A percentile compares a stretch with the other conserved stretches of the same genome.
phyloP scores from a whole-genome alignment of 2,329 filamentous ascomycete genomes.

The Cladosporium sp. region DNA sequence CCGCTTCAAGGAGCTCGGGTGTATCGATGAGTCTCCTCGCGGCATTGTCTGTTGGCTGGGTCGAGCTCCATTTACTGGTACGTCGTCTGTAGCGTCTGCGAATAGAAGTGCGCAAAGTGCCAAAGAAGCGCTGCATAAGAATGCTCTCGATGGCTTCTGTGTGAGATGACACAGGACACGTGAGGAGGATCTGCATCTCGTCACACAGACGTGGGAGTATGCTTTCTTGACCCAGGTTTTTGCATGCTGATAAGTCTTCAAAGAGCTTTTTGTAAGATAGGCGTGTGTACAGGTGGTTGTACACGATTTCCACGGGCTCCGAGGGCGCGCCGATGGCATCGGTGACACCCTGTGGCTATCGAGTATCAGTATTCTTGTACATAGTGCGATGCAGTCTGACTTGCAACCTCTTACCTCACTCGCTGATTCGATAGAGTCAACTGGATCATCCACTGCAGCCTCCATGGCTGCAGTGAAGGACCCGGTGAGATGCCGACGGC shows the following conservation, averaged over 20 bases:
- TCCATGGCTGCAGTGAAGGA: background rate
- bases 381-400: background rate
- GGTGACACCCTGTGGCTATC: background rate
- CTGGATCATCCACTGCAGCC: background rate
- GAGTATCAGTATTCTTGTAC: background rate
- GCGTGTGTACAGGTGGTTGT: background rate
- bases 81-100: background rate
- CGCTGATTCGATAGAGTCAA: background rate
- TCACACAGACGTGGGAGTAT: background rate
- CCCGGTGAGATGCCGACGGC: too few relatives aligned
- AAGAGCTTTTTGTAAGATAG: background rate
- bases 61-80: background rate
- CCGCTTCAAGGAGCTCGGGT: background rate
- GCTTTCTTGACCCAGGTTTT: background rate
- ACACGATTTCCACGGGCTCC: background rate
- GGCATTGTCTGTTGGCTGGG: background rate
- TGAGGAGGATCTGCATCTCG: background rate
- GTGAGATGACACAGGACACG: background rate
- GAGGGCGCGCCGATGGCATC: background rate
- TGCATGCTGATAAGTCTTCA: background rate
- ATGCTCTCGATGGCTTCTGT: background rate
- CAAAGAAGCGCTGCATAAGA: background rate
- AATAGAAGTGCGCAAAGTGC: background rate
- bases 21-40: background rate
- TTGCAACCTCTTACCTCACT: background rate